phyloP scores from a whole-genome alignment of 2,329 filamentous ascomycete species.

The Stromatinia cepivora region DNA sequence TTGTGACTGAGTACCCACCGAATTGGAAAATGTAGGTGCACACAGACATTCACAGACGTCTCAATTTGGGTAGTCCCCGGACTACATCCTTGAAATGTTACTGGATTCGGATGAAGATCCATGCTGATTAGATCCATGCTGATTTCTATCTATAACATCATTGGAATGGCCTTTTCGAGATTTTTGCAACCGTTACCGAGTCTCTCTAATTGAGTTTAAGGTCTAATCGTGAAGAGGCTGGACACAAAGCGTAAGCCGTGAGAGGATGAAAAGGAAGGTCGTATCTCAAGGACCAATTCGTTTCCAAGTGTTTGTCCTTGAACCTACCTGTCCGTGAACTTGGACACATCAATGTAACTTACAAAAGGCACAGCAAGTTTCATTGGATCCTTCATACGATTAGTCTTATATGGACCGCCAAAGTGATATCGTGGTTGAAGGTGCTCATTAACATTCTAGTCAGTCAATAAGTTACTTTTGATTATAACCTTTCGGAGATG shows the following conservation, averaged over 20 bases:
- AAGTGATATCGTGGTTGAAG: not conserved
- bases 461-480: not conserved
- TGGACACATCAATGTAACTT: not conserved
- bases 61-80: conserved; percentile 16
- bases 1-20: not conserved
- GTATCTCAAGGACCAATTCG: not conserved
- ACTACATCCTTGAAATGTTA: not conserved
- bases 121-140: not conserved
- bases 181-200: conserved; percentile 6
- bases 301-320: not conserved
- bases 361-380: conserved; percentile 1
- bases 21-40: conserved; percentile 4
- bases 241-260: not conserved
- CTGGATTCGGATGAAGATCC: conserved; percentile 13
- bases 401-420: not conserved
- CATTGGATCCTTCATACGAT: not conserved
- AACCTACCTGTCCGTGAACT: not conserved
- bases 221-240: conserved; percentile 1
- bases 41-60: conserved; percentile 18
- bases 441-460: not conserved
- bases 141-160: conserved; percentile 12
- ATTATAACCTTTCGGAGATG: conserved; percentile 5
- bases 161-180: not conserved
- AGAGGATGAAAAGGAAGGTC: conserved; percentile 18
- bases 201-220: not conserved